Conservation (phyloP, 2,329 filamentous ascomycete species). For the Sphaerulina populicola region DNA sequence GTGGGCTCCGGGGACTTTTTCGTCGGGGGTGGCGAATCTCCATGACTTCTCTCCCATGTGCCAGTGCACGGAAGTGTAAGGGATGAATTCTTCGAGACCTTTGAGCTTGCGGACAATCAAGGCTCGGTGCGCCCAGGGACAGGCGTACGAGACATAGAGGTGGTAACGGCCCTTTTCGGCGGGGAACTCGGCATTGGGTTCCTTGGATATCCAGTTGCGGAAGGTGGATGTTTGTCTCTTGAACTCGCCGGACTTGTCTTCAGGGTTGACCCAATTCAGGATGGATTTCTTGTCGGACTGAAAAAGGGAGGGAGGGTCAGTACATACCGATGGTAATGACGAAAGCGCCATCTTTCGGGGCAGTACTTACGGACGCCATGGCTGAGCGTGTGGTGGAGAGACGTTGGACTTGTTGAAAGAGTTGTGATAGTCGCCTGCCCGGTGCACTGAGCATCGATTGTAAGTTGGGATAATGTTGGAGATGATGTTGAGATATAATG, state of each 20-base stretch:
- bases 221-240: constrained; percentile 80
- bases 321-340: constrained; percentile 3
- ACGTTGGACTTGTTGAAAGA: constrained; percentile 1
- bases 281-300: constrained; percentile 41
- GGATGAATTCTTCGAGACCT: constrained; percentile 77
- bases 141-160: constrained; percentile 88
- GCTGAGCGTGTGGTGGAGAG: constrained; percentile 6
- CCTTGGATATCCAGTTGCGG: constrained; percentile 67
- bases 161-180: constrained; percentile 87
- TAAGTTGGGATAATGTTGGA: neutral
- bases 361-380: constrained; percentile 16
- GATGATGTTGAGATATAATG: neutral
- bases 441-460: constrained; percentile 8
- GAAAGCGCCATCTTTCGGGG: neutral
- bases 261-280: constrained; percentile 73
- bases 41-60: constrained; percentile 70
- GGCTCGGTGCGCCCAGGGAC: constrained; percentile 85
- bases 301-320: constrained; percentile 2
- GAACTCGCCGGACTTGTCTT: constrained; percentile 80
- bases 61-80: constrained; percentile 82
- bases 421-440: constrained; percentile 1
- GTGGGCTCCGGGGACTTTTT: constrained; percentile 50
- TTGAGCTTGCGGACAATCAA: constrained; percentile 85
- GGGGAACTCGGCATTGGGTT: constrained; percentile 65
- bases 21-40: constrained; percentile 66